A percentile compares a stretch with the other conserved stretches of the same genome.
phyloP scores from a whole-genome alignment of 2,329 filamentous ascomycete species.

The Trichoderma oligosporum region DNA sequence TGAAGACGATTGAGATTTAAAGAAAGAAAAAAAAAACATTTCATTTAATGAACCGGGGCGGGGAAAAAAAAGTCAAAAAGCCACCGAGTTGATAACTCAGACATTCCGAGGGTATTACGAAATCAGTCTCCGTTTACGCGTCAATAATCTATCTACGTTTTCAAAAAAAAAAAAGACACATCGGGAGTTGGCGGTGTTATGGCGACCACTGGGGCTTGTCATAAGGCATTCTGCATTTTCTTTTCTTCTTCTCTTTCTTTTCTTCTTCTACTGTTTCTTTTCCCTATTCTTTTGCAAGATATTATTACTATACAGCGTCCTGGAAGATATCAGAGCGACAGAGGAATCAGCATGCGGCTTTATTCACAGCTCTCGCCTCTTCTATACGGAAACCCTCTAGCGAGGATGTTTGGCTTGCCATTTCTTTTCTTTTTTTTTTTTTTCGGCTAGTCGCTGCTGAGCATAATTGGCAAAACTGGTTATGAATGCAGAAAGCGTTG shows the following conservation, averaged over 20 bases:
- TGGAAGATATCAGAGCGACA: constrained; percentile 10
- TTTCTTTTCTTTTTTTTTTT: neutral
- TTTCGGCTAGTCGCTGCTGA: neutral
- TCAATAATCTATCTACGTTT: constrained; percentile 18
- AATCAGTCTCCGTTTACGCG: constrained; percentile 15
- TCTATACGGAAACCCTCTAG: neutral
- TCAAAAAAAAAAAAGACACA: constrained; percentile 12
- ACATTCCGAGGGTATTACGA: constrained; percentile 24
- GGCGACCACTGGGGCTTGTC: constrained; percentile 19
- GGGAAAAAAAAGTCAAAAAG: neutral
- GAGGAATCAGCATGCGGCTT: constrained; percentile 12
- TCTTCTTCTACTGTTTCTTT: neutral
- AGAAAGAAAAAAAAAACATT: too few relatives aligned
- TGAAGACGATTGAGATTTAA: constrained; percentile 62
- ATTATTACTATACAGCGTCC: constrained; percentile 6
- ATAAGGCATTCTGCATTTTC: constrained; percentile 21
- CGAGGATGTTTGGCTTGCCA: neutral
- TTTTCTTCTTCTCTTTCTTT: neutral
- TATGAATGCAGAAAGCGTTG: constrained; percentile 3
- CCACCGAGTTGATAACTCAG: constrained; percentile 14
- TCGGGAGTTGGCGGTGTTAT: constrained; percentile 23
- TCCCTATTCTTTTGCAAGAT: constrained; percentile 10
- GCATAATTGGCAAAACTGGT: neutral
- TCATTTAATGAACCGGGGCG: neutral
- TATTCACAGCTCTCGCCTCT: neutral